These are phyloP conservation scores for Cardamine occulta DNA, from an alignment of 345 rosid genomes.

Conservation along the genomic window DNA sequence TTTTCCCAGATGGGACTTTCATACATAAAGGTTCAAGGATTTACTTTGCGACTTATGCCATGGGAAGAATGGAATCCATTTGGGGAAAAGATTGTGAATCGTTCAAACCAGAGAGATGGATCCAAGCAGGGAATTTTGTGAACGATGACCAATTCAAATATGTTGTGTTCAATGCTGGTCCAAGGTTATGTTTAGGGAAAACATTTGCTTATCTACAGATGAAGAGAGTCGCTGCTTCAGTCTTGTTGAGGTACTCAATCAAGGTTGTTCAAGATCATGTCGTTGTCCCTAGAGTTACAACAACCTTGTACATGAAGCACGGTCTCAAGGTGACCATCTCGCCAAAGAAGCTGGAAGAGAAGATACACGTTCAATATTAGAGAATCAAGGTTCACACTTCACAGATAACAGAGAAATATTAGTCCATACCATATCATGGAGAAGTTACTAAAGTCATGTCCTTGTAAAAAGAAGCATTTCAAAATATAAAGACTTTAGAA, in stretches of 20 bases:
- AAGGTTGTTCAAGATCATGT: slow-evolving; percentile 37
- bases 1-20: slow-evolving; percentile 59
- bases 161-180: slow-evolving; percentile 55
- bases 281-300: slow-evolving; percentile 40
- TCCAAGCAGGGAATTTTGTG: slow-evolving; percentile 39
- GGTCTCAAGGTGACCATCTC: slow-evolving; percentile 40
- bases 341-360: slow-evolving; percentile 22
- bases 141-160: slow-evolving; percentile 43
- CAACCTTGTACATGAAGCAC: slow-evolving; percentile 41
- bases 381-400: background rate
- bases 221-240: slow-evolving; percentile 46
- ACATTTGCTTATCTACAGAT: slow-evolving; percentile 52
- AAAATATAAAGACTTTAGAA: slow-evolving; percentile 24
- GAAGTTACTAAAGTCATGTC: slow-evolving; percentile 14
- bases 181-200: slow-evolving; percentile 52
- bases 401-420: slow-evolving; percentile 5
- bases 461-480: slow-evolving; percentile 7
- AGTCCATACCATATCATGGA: background rate
- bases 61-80: slow-evolving; percentile 63
- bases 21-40: slow-evolving; percentile 55
- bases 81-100: slow-evolving; percentile 61
- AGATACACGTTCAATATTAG: slow-evolving; percentile 10
- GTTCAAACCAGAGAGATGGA: slow-evolving; percentile 68
- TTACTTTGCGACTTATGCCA: slow-evolving; percentile 64
- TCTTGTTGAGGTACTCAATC: slow-evolving; percentile 42